Percentiles rank a stretch among this genome's conserved stretches.
Conservation (phyloP, 2,329 filamentous ascomycete genomes). For the Coniochaeta hoffmannii region DNA sequence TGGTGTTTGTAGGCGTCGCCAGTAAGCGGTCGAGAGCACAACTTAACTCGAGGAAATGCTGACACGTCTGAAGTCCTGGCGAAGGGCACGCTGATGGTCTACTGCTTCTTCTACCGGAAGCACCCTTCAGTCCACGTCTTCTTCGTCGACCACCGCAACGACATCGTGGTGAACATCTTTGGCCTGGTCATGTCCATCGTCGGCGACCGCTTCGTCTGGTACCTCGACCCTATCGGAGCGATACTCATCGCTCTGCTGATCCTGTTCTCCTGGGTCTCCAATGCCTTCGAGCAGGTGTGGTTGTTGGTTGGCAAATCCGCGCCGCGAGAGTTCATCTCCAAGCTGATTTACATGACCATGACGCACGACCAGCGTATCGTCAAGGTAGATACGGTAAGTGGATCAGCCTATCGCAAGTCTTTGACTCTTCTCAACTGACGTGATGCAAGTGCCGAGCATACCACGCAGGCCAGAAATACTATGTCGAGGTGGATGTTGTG, state of each 20-base stretch:
- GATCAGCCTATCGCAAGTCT: background rate
- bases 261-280: slow-evolving; percentile 52
- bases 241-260: slow-evolving; percentile 54
- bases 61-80: slow-evolving; percentile 31
- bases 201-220: slow-evolving; percentile 47
- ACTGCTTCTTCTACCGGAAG: slow-evolving; percentile 43
- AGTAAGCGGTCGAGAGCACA: slow-evolving; percentile 28
- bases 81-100: slow-evolving; percentile 44
- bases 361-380: slow-evolving; percentile 46
- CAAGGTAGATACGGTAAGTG: slow-evolving; percentile 46
- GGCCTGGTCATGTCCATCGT: slow-evolving; percentile 49
- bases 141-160: slow-evolving; percentile 50
- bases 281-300: slow-evolving; percentile 55
- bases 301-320: slow-evolving; percentile 54
- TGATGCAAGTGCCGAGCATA: slow-evolving; percentile 54
- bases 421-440: slow-evolving; percentile 4
- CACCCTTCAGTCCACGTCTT: slow-evolving; percentile 50
- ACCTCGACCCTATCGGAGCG: slow-evolving; percentile 53
- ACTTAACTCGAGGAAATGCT: background rate
- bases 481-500: slow-evolving; percentile 55
- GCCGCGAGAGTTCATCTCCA: slow-evolving; percentile 47
- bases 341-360: slow-evolving; percentile 47
- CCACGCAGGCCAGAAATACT: slow-evolving; percentile 53
- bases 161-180: slow-evolving; percentile 47
- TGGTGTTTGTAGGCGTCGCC: slow-evolving; percentile 46